Base-by-base conservation (phyloP, 768 basidiomycete species). In the Lactarius hatsudake region DNA sequence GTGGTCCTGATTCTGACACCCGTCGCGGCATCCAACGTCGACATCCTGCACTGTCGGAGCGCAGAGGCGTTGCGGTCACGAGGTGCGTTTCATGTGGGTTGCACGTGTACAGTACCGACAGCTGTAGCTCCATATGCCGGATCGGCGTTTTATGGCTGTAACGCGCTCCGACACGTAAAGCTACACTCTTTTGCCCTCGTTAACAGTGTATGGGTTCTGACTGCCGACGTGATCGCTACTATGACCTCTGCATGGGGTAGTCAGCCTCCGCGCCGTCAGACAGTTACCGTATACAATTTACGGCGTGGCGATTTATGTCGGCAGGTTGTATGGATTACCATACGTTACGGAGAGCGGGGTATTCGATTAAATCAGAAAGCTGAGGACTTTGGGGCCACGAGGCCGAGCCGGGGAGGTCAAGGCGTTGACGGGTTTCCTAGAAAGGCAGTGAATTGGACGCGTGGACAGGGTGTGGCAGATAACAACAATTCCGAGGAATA, bases 41-140 rank as follows among this genome's bases (percentile, higher is more conserved):
- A 90, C 67, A 75, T 89, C 15, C 69, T 90, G 75, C 87, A 85
- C 42, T 72, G 78, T 32, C 80, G 81, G 26, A 89, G 88, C 68
- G 86, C 88, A 3, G 88, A 90, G 71, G 79, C 81, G n/a, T 80
- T 75, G 88, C 86, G 3, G 87, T 84, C 0, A 78, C 77, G 62
- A 76, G 76, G 89, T 88, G 62, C 36, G 84, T 79, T 56, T 34
- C 28, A 45, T 51, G 9, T 45, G 17, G 61, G 23, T 43, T 43
- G n/a, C 36, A 56, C 34, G 38, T 38, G 56, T 45, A 17, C 2
- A 1, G 28, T 30, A 30, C 28, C 28, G 32, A 34, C n/a, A 28
- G 9, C 8, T 8, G 28, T 20, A 18, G 7, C 18, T 56, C 48
- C 48, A 51, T 48, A 51, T 51, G 23, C 51, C 26, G 36, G 36